A percentile compares a stretch with the other conserved stretches of the same genome.
Evolutionary conservation across 2,329 filamentous ascomycete species (phyloP).

Genomic region (Claviceps pusilla): DNA sequence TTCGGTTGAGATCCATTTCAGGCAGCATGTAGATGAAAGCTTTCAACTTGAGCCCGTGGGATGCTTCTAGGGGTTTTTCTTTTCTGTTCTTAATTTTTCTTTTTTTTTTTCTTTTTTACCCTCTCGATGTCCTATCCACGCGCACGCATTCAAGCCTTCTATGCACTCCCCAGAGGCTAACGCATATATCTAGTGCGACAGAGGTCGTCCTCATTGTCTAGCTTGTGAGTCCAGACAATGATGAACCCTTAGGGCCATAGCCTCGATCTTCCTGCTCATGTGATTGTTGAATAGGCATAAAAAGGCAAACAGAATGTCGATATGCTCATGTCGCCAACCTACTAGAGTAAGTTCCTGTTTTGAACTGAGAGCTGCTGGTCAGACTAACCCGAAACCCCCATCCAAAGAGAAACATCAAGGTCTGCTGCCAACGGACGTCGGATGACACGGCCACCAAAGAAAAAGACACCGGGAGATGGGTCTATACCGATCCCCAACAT

Average conservation of each 20-base stretch:
- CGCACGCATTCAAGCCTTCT: too few species aligned
- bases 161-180: background rate
- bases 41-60: background rate
- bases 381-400: background rate
- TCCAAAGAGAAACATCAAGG: slow-evolving; percentile 42
- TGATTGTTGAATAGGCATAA: slow-evolving; percentile 43
- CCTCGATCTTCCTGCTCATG: slow-evolving; percentile 6
- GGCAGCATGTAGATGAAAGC: background rate
- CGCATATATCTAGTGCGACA: slow-evolving; percentile 45
- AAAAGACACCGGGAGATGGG: slow-evolving; percentile 27
- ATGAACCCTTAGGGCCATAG: background rate
- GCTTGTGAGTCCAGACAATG: slow-evolving; percentile 34
- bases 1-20: background rate
- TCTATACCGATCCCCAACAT: slow-evolving; percentile 36
- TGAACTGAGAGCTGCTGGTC: slow-evolving; percentile 2
- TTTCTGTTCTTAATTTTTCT: too few species aligned
- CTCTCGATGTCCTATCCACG: background rate
- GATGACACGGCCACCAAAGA: slow-evolving; percentile 43
- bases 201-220: slow-evolving; percentile 53
- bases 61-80: background rate
- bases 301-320: slow-evolving; percentile 59
- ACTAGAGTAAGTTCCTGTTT: slow-evolving; percentile 46
- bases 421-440: slow-evolving; percentile 36
- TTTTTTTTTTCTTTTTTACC: too few species aligned
- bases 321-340: slow-evolving; percentile 66